Conservation (phyloP, 2,329 filamentous ascomycete genomes). For the Colletotrichum sp. region DNA sequence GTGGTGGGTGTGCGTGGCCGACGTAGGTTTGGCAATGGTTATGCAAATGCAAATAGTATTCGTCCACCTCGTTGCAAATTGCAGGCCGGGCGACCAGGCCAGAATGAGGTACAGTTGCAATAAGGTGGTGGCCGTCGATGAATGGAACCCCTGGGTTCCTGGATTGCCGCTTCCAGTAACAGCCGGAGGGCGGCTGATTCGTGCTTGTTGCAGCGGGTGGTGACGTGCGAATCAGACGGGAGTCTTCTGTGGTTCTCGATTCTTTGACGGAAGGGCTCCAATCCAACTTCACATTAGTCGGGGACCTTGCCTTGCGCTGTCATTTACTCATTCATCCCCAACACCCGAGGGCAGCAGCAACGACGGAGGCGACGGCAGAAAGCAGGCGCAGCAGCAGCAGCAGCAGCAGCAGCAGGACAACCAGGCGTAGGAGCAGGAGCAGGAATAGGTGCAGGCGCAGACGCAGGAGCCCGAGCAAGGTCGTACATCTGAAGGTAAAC, state of each 20-base stretch:
- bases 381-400: background rate
- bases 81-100: background rate
- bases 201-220: background rate
- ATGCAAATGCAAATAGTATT: background rate
- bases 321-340: background rate
- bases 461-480: background rate
- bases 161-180: background rate
- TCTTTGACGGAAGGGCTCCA: background rate
- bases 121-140: background rate
- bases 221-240: background rate
- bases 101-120: background rate
- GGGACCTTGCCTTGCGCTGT: background rate
- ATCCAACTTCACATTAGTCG: background rate
- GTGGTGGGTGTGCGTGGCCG: background rate
- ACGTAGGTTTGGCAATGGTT: background rate
- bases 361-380: background rate
- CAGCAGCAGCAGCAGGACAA: background rate
- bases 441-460: background rate
- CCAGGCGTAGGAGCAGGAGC: background rate
- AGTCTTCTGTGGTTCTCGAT: background rate
- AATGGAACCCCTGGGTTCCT: conserved; percentile 8
- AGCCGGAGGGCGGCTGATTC: background rate
- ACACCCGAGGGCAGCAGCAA: background rate
- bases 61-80: background rate
- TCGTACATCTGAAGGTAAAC: conserved; percentile 7